Conservation (phyloP, 2,329 filamentous ascomycete genomes). For the Aspergillus sp. region DNA sequence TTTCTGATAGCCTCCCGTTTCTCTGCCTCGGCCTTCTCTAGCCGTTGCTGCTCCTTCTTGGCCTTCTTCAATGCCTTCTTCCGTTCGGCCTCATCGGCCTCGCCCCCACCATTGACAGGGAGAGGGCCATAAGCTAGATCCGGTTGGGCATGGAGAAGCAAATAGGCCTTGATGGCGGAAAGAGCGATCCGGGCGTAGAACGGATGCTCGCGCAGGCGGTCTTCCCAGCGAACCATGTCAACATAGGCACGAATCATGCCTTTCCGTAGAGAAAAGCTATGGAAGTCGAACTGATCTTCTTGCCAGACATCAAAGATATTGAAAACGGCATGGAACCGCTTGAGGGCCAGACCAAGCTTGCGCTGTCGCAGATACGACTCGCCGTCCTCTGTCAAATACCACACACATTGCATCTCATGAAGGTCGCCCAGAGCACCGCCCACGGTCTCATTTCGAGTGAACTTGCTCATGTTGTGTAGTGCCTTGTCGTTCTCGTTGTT, state of each 20-base stretch:
- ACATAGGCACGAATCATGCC: slow-evolving; percentile 94
- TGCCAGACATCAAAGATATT: slow-evolving; percentile 98
- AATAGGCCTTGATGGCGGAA: slow-evolving; percentile 78
- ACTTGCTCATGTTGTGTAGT: slow-evolving; percentile 86
- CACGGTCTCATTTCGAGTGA: slow-evolving; percentile 87
- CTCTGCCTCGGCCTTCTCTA: slow-evolving; percentile 79
- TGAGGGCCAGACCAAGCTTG: slow-evolving; percentile 83
- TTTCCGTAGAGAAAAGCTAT: slow-evolving; percentile 95
- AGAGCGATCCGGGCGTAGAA: slow-evolving; percentile 87
- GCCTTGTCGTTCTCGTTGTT: slow-evolving; percentile 89
- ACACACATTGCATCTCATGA: slow-evolving; percentile 97
- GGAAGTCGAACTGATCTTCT: slow-evolving; percentile 98
- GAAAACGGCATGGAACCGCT: slow-evolving; percentile 85
- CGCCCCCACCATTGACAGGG: slow-evolving; percentile 56
- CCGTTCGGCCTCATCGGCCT: slow-evolving; percentile 64
- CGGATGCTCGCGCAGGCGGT: slow-evolving; percentile 86
- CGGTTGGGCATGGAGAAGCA: slow-evolving; percentile 77
- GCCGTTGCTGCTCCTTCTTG: slow-evolving; percentile 74
- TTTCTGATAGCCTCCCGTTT: slow-evolving; percentile 85
- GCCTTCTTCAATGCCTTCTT: slow-evolving; percentile 93
- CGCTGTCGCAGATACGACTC: slow-evolving; percentile 83
- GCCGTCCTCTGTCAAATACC: slow-evolving; percentile 95
- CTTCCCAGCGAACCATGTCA: slow-evolving; percentile 96
- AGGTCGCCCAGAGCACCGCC: slow-evolving; percentile 89
- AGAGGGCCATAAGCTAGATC: slow-evolving; percentile 63